Conservation (phyloP, 83 land plant genomes). For the Picea engelmannii region DNA sequence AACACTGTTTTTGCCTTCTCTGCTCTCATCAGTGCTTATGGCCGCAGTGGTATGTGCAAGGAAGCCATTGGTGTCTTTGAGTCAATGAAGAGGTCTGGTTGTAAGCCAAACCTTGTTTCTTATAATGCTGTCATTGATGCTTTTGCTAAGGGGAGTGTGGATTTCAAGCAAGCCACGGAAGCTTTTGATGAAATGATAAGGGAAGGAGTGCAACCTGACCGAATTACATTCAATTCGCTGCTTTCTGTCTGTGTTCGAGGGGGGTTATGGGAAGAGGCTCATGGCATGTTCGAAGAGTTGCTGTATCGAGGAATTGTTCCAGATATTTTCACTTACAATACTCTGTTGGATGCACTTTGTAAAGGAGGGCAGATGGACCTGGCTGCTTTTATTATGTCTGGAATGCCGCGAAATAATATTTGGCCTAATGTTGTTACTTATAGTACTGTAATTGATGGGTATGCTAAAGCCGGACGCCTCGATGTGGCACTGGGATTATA, state of each 20-base stretch:
- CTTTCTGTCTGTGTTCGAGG: conserved; percentile 89
- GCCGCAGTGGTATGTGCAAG: conserved; percentile 63
- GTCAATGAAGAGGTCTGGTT: conserved; percentile 67
- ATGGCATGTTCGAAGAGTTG: conserved; percentile 76
- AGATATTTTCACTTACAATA: conserved; percentile 92
- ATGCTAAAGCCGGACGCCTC: conserved; percentile 74
- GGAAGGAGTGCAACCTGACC: conserved; percentile 84
- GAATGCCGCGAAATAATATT: conserved; percentile 63
- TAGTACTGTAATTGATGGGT: conserved; percentile 92
- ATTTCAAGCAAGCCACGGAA: conserved; percentile 46
- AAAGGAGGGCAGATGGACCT: conserved; percentile 89
- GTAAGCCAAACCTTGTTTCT: conserved; percentile 85
- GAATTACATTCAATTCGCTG: conserved; percentile 90
- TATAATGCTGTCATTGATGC: conserved; percentile 96
- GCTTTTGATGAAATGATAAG: conserved; percentile 82
- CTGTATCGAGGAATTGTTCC: conserved; percentile 69
- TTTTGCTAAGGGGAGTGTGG: conserved; percentile 90
- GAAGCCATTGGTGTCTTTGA: conserved; percentile 78
- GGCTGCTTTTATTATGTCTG: conserved; percentile 68
- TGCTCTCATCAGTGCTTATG: conserved; percentile 89
- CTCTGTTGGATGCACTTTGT: conserved; percentile 87
- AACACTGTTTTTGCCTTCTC: conserved; percentile 81
- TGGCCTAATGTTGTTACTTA: conserved; percentile 92
- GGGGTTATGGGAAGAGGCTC: conserved; percentile 76
- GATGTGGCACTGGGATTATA: conserved; percentile 72